Conservation (phyloP, 306 rosid species). For the Trifolium pratense region DNA sequence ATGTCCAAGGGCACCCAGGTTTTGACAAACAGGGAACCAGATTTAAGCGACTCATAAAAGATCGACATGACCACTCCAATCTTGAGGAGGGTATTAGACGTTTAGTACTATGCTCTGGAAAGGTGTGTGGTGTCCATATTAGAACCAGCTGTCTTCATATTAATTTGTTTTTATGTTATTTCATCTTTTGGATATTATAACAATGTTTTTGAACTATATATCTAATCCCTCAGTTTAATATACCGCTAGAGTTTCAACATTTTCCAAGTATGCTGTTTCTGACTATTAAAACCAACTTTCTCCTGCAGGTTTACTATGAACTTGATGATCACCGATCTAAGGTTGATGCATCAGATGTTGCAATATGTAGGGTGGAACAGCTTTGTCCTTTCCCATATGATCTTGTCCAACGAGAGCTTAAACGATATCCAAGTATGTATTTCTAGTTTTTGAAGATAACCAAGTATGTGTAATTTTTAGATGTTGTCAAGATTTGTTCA, state of each 20-base stretch:
- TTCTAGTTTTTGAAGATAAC: background rate
- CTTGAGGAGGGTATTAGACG: constrained; percentile 89
- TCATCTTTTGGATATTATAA: too few relatives aligned
- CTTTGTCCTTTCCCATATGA: constrained; percentile 97
- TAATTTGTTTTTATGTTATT: too few relatives aligned
- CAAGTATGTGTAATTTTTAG: too few relatives aligned
- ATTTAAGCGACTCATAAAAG: constrained; percentile 95
- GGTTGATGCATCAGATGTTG: constrained; percentile 75
- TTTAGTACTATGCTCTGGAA: constrained; percentile 93
- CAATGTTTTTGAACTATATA: too few relatives aligned
- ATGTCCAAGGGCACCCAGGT: constrained; percentile 98
- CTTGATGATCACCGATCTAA: constrained; percentile 82
- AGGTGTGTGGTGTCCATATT: constrained; percentile 56
- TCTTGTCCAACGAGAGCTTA: constrained; percentile 90
- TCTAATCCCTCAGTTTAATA: too few relatives aligned
- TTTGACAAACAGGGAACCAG: constrained; percentile 98
- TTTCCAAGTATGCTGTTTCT: constrained; percentile 25
- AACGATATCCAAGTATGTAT: constrained; percentile 89
- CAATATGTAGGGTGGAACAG: constrained; percentile 93
- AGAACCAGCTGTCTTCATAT: too few relatives aligned
- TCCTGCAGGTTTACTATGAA: constrained; percentile 84
- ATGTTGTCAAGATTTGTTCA: too few relatives aligned
- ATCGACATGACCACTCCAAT: constrained; percentile 76
- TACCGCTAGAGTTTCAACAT: background rate
- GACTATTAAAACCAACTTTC: constrained; percentile 3